A percentile compares a stretch with the other conserved stretches of the same genome.
These are phyloP conservation scores for Mucuna pruriens DNA, from an alignment of 306 rosid genomes.

Conservation along the genomic window DNA sequence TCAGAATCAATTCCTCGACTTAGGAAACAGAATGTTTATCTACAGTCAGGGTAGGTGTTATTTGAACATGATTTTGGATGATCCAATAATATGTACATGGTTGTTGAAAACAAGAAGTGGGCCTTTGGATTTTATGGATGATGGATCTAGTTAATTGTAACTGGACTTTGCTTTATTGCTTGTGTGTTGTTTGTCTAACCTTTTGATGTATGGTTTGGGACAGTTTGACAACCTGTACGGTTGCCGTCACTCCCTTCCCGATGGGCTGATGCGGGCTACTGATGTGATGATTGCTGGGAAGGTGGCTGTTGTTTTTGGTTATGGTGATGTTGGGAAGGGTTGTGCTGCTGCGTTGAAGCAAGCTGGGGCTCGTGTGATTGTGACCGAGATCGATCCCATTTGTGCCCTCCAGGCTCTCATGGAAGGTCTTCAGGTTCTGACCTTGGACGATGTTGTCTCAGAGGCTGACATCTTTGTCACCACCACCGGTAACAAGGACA, in stretches of 20 bases:
- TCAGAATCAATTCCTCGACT: no score
- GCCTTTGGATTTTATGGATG: no score
- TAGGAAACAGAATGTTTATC: no score
- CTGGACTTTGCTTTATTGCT: neutral
- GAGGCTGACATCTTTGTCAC: constrained; percentile 93
- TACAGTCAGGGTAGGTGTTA: no score
- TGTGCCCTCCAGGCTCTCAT: constrained; percentile 98
- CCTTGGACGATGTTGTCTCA: constrained; percentile 70
- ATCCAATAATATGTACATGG: no score
- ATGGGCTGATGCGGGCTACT: constrained; percentile 97
- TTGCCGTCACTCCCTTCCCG: constrained; percentile 99
- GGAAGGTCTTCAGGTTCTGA: constrained; percentile 88
- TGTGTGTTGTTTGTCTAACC: neutral
- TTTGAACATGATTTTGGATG: no score
- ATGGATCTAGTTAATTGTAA: constrained; percentile 14
- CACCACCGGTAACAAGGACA: constrained; percentile 99
- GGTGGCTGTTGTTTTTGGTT: constrained; percentile 84
- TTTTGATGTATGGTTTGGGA: neutral
- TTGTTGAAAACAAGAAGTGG: no score
- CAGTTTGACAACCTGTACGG: constrained; percentile 99
- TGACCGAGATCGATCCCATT: constrained; percentile 96
- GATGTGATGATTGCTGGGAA: constrained; percentile 99
- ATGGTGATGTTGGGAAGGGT: constrained; percentile 99
- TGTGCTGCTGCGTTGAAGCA: constrained; percentile 97
- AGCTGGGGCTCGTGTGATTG: constrained; percentile 96